These are phyloP conservation scores for Heimioporus retisporus DNA, from an alignment of 1,284 basidiomycete genomes.

Conservation along the genomic window DNA sequence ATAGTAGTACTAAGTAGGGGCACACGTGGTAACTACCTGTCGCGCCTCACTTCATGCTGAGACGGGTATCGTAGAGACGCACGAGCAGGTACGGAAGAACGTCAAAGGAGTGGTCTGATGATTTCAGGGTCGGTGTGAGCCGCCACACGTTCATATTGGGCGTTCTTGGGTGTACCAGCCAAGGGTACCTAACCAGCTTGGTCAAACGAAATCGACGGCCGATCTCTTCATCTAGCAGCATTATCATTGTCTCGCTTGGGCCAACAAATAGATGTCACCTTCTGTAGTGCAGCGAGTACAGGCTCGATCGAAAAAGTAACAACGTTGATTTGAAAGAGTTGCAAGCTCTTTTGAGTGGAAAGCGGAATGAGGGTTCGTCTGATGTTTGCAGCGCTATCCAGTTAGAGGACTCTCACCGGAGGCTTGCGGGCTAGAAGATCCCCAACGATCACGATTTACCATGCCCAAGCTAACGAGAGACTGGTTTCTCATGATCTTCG, in stretches of 20 bases:
- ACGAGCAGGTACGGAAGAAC: too few relatives aligned
- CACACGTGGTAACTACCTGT: too few relatives aligned
- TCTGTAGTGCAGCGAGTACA: constrained; percentile 58
- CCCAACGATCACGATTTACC: constrained; percentile 60
- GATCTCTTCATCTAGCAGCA: constrained; percentile 56
- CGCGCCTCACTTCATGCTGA: too few relatives aligned
- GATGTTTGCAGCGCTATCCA: constrained; percentile 54
- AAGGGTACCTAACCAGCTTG: too few relatives aligned
- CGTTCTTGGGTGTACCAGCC: too few relatives aligned
- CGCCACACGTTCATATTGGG: too few relatives aligned
- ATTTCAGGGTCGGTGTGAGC: too few relatives aligned
- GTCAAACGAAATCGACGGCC: too few relatives aligned
- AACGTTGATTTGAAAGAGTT: constrained; percentile 63
- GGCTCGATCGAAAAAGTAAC: constrained; percentile 71
- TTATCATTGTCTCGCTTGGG: constrained; percentile 49
- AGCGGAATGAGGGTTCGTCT: constrained; percentile 51
- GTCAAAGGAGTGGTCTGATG: too few relatives aligned
- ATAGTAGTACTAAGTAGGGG: too few relatives aligned
- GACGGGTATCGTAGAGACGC: too few relatives aligned
- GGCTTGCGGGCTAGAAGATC: constrained; percentile 56
- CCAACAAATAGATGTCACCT: constrained; percentile 49
- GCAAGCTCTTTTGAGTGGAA: constrained; percentile 42
- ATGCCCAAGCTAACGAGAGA: constrained; percentile 63
- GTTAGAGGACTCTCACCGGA: constrained; percentile 61
- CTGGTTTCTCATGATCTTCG: constrained; percentile 58